Evolutionary conservation across 768 basidiomycete species (phyloP).

Genomic region (Kwoniella sp.): DNA sequence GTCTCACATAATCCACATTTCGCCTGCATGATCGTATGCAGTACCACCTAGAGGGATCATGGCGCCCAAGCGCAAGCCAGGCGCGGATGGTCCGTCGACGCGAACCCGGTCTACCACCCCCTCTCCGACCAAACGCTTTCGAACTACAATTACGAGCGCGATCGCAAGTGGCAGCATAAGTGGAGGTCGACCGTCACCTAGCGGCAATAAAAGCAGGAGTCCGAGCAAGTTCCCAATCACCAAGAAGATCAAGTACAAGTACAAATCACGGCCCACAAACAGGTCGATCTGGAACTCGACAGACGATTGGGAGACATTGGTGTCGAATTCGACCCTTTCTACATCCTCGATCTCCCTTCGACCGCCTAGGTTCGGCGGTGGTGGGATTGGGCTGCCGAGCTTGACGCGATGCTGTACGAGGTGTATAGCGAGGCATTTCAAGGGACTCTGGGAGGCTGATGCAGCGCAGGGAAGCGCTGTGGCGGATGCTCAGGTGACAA

Average conservation of each 20-base stretch:
- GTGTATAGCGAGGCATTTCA: conserved; percentile 34
- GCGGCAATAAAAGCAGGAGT: neutral
- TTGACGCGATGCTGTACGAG: conserved; percentile 27
- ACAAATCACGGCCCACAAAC: neutral
- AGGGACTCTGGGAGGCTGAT: conserved; percentile 36
- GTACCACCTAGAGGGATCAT: neutral
- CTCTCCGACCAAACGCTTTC: neutral
- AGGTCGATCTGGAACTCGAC: conserved; percentile 38
- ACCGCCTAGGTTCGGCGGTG: conserved; percentile 27
- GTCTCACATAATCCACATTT: neutral
- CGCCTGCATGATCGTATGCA: neutral
- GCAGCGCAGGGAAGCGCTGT: conserved; percentile 1
- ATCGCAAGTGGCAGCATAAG: neutral
- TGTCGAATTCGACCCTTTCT: conserved; percentile 35
- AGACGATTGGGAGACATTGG: conserved; percentile 46
- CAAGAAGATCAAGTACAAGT: conserved; percentile 10
- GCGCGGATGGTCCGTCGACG: neutral
- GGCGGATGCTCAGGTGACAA: too few relatives aligned
- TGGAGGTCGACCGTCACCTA: neutral
- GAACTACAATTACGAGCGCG: neutral
- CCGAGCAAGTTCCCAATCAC: neutral
- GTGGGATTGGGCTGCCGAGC: conserved; percentile 12
- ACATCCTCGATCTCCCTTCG: conserved; percentile 42
- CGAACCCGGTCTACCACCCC: neutral
- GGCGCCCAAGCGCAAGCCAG: neutral